Evolutionary conservation across 2,329 filamentous ascomycete species (phyloP).

Genomic region (Ascochyta lentis): DNA sequence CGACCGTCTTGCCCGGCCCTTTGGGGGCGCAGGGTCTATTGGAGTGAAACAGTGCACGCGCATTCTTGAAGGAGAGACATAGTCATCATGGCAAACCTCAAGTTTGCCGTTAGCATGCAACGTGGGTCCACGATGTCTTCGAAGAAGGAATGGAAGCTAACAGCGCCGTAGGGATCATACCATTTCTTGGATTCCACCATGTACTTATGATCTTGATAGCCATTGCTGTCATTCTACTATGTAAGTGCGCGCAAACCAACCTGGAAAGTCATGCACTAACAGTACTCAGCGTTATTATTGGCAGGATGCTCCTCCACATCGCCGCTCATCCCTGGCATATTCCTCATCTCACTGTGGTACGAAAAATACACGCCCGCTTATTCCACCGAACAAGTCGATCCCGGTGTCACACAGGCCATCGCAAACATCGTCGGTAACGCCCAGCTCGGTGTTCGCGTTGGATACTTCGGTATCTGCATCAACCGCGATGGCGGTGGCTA

Average conservation of each 20-base stretch:
- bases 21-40: constrained; percentile 50
- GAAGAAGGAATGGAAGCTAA: constrained; percentile 32
- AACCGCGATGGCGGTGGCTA: constrained; percentile 89
- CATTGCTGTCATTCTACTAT: constrained; percentile 90
- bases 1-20: constrained; percentile 47
- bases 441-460: constrained; percentile 86
- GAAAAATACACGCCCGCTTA: constrained; percentile 82
- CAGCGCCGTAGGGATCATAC: constrained; percentile 59
- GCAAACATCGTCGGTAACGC: constrained; percentile 88
- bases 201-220: constrained; percentile 98
- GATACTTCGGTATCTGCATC: constrained; percentile 98
- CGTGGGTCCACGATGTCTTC: constrained; percentile 40
- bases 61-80: constrained; percentile 32
- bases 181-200: constrained; percentile 75
- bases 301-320: constrained; percentile 97
- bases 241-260: constrained; percentile 62
- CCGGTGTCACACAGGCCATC: constrained; percentile 83
- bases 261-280: constrained; percentile 32
- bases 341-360: constrained; percentile 98
- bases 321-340: constrained; percentile 92
- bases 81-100: constrained; percentile 56
- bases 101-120: constrained; percentile 60
- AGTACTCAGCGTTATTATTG: constrained; percentile 75
- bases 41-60: constrained; percentile 28
- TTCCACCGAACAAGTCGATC: constrained; percentile 87